Base-by-base conservation (phyloP, 495 filamentous ascomycete genomes). In the Terfezia boudieri region DNA sequence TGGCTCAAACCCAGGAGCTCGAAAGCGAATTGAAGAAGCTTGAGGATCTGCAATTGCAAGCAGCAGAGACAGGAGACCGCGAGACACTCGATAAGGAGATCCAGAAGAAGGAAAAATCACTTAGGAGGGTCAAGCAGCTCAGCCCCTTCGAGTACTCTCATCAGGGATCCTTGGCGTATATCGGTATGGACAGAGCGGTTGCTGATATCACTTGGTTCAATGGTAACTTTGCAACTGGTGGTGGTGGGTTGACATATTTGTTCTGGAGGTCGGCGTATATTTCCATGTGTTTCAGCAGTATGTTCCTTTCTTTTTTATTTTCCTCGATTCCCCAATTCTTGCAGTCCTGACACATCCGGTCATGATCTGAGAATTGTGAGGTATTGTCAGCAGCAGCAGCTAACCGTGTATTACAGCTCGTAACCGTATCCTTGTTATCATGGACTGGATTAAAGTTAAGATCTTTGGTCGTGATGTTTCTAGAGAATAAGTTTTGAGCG, bases 251-350 rank as follows among this genome's bases (percentile, higher is more conserved):
- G 55, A 74, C 72, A 7, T 74, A 74, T 66, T 77, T 95, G 61
- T 98, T 98, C 78, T 98, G 90, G 90, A 76, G 85, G 68, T 86
- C 81, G 66, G 92, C 90, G 52, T 99, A 99, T 69, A 72, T 99
- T 69, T 92, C 82, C 76, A 99, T 99, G 90, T 95, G 88, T 77
- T 99, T 96, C 68, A 94, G 87, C 77, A 84, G 84, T 86, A 76
- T 75, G 83, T 81, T 32, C 26, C 26, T 62, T 57, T 51, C 20
- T 32, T 32, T 32, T 32, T 32, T 2, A 17, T 32, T 32, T 6
- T 54, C 36, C 20, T 57, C n/a, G 14, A 17, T 54, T 52, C 17
- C 22, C 43, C 23, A 36, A 17, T 20, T 9, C 17, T 37, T 49
- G 50, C 0, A 50, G 35, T 2, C 14, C 41, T 46, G 14, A 12